phyloP scores from a whole-genome alignment of 176 grass and related monocot genomes.

The Oryza punctata region DNA sequence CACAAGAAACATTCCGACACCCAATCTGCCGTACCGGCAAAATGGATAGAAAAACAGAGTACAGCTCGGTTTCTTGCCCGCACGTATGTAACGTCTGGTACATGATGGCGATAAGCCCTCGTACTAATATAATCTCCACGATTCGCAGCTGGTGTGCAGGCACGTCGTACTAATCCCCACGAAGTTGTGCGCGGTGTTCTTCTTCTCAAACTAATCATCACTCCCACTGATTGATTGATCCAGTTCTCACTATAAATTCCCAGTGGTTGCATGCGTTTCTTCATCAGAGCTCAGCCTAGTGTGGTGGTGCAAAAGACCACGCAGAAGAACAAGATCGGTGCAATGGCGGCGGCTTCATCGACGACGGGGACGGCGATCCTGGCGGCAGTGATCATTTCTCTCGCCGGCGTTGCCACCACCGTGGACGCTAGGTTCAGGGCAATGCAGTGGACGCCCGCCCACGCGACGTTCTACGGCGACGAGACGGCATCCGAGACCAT shows the following conservation, averaged over 20 bases:
- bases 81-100: slow-evolving; percentile 32
- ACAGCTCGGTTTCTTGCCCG: slow-evolving; percentile 43
- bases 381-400: slow-evolving; percentile 12
- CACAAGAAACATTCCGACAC: not conserved
- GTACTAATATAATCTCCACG: slow-evolving; percentile 42
- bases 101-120: not conserved
- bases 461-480: slow-evolving; percentile 91
- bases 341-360: slow-evolving; percentile 47
- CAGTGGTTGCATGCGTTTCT: not conserved
- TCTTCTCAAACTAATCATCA: slow-evolving; percentile 27
- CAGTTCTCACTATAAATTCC: slow-evolving; percentile 29
- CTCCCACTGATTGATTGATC: not conserved
- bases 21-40: slow-evolving; percentile 24
- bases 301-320: too few relatives aligned
- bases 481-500: slow-evolving; percentile 67
- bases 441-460: slow-evolving; percentile 56
- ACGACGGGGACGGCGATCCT: slow-evolving; percentile 10
- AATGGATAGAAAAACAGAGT: slow-evolving; percentile 45
- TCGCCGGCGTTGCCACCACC: slow-evolving; percentile 30
- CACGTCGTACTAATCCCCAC: slow-evolving; percentile 26
- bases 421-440: slow-evolving; percentile 57
- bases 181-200: slow-evolving; percentile 1
- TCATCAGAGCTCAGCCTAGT: slow-evolving; percentile 18
- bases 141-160: not conserved
- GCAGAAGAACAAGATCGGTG: not conserved